These are phyloP conservation scores for Jacaranda copaia DNA, from an alignment of 257 asterid genomes.

Conservation along the genomic window DNA sequence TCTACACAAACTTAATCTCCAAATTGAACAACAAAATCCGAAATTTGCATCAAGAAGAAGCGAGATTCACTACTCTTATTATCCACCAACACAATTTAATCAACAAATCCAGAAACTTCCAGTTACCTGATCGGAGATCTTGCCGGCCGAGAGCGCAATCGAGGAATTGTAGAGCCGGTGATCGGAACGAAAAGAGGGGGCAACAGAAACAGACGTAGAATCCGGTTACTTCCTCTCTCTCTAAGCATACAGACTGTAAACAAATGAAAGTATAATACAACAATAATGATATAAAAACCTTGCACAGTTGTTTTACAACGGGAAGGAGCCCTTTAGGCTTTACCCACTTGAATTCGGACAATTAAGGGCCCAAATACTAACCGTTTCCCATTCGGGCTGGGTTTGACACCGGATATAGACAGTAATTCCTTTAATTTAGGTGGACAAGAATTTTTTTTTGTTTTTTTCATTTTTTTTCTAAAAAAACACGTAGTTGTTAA, in stretches of 20 bases:
- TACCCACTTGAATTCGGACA: constrained; percentile 24
- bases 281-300: neutral
- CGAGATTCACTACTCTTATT: constrained; percentile 22
- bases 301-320: constrained; percentile 15
- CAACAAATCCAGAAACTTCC: neutral
- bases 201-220: constrained; percentile 11
- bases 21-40: constrained; percentile 3
- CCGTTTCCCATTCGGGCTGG: constrained; percentile 7
- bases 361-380: neutral
- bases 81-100: constrained; percentile 21
- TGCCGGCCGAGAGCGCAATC: constrained; percentile 43
- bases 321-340: neutral
- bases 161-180: constrained; percentile 44
- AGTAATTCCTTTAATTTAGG: neutral
- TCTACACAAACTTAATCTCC: constrained; percentile 24
- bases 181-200: constrained; percentile 32
- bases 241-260: constrained; percentile 27
- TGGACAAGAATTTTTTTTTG: no score
- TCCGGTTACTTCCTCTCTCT: constrained; percentile 31
- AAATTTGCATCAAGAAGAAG: constrained; percentile 12
- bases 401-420: neutral
- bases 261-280: constrained; percentile 1
- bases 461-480: no score
- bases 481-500: no score
- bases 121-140: constrained; percentile 61